A percentile compares a stretch with the other conserved stretches of the same genome.
Evolutionary conservation across 768 basidiomycete species (phyloP).

Genomic region (Rossbeevera mucosa): DNA sequence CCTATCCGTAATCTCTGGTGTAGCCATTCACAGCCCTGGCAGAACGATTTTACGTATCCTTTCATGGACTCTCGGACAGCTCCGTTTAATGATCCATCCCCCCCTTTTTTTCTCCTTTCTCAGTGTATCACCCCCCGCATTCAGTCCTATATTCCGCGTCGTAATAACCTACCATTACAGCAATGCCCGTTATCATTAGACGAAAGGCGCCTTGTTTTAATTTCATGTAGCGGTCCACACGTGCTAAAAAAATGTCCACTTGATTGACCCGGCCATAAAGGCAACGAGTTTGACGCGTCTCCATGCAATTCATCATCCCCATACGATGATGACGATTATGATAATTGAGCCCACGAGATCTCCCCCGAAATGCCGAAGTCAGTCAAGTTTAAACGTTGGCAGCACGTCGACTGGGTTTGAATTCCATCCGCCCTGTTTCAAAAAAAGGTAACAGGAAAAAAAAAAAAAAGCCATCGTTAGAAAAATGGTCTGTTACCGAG

Average conservation of each 20-base stretch:
- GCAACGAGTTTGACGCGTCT: slow-evolving; percentile 22
- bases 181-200: slow-evolving; percentile 14
- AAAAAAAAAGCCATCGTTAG: background rate
- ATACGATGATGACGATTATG: background rate
- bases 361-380: slow-evolving; percentile 14
- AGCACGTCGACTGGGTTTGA: slow-evolving; percentile 20
- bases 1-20: slow-evolving; percentile 7
- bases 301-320: background rate
- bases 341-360: slow-evolving; percentile 3
- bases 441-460: background rate
- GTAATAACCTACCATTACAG: slow-evolving; percentile 23
- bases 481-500: background rate
- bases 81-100: slow-evolving; percentile 14
- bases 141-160: slow-evolving; percentile 13
- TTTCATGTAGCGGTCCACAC: slow-evolving; percentile 12
- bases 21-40: slow-evolving; percentile 6
- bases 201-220: slow-evolving; percentile 11
- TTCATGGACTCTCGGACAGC: slow-evolving; percentile 16
- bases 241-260: slow-evolving; percentile 7
- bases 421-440: slow-evolving; percentile 24
- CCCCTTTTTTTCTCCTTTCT: slow-evolving; percentile 1
- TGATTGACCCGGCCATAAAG: slow-evolving; percentile 16
- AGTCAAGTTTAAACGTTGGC: slow-evolving; percentile 21
- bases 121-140: slow-evolving; percentile 22
- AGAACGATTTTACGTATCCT: slow-evolving; percentile 23